Conservation (phyloP, 371 early-diverging fungal genomes). For the Quaeritorhiza haematococci region DNA sequence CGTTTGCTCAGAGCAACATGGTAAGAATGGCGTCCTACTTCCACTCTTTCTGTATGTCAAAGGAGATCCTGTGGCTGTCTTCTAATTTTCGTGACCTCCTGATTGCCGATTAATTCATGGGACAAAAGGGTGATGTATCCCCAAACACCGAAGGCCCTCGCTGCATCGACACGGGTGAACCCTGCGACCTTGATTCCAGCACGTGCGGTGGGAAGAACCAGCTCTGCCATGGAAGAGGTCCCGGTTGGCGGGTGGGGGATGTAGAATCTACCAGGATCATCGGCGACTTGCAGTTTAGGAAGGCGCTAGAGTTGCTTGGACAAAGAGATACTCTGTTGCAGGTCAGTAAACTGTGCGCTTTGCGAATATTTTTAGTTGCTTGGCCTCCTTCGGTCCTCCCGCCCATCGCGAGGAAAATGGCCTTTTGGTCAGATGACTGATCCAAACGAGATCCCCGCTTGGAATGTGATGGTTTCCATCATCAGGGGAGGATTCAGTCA, state of each 20-base stretch:
- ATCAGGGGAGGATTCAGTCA: no score
- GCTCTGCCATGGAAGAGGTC: slow-evolving; percentile 35
- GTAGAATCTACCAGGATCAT: slow-evolving; percentile 52
- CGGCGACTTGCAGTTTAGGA: slow-evolving; percentile 45
- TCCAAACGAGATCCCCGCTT: slow-evolving; percentile 36
- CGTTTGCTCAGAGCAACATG: slow-evolving; percentile 60
- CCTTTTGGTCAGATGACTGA: no score
- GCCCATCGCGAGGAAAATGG: no score
- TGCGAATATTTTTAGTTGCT: no score
- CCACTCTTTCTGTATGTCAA: not conserved
- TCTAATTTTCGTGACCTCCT: no score
- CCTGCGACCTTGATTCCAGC: slow-evolving; percentile 53
- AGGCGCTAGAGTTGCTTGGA: slow-evolving; percentile 34
- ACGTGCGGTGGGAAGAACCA: slow-evolving; percentile 35
- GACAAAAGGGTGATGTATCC: slow-evolving; percentile 62
- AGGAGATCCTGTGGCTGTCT: not conserved
- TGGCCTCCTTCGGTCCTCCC: no score
- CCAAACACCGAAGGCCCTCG: slow-evolving; percentile 54
- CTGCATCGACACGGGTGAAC: slow-evolving; percentile 54
- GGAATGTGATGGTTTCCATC: slow-evolving; percentile 39
- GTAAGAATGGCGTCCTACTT: slow-evolving; percentile 5
- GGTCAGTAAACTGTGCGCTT: no score
- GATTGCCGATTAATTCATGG: no score
- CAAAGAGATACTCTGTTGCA: no score
- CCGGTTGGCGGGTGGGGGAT: slow-evolving; percentile 24